Evolutionary conservation across 73 alveolate species (phyloP), one percentile per base, ranked within the genome.

Genomic region (Stentor coeruleus): DNA sequence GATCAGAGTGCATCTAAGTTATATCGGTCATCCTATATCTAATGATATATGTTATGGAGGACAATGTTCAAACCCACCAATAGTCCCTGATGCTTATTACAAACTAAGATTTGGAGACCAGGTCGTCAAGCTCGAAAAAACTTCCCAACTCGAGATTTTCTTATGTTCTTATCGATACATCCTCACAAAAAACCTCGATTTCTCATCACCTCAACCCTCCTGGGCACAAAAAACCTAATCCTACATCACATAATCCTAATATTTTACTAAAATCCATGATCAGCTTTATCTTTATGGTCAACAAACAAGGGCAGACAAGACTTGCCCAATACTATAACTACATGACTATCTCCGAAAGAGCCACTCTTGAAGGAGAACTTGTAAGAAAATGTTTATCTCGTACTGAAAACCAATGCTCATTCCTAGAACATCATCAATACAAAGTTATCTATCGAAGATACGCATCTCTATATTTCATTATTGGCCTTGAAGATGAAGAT

Each of bases 31-130:
- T 77, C 99, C 99, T 26, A 98, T 97, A 40, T 95, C 97, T 15
- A 98, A 98, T 93, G 99, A 98, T 90, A 90, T 87, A 35, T 84
- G 93, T 39, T 97, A 97, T 92, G 99, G 99, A 35, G 98, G 98
- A 0, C 81, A 86, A 42, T 77, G 81, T 82, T 81, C 39, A 80
- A 83, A 86, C 86, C 93, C 81, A 57, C 42, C 83, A 33, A 90
- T 81, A 74, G 93, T 85, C 75, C 84, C 85, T 35, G 88, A 86
- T 11, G 85, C 30, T 31, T 39, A 39, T 3, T 28, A 28, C 11
- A 20, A 41, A 20, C 40, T 36, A 33, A 20, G 11, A 33, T 14
- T n/a, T 38, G 83, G 30, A 6, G 31, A 36, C 0, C 20, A 14
- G 6, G 76, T 6, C 2, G 79, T 30, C 14, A 6, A 20, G 3